Base-by-base conservation (phyloP, 495 filamentous ascomycete species). In the Talaromyces nanjingensis region DNA sequence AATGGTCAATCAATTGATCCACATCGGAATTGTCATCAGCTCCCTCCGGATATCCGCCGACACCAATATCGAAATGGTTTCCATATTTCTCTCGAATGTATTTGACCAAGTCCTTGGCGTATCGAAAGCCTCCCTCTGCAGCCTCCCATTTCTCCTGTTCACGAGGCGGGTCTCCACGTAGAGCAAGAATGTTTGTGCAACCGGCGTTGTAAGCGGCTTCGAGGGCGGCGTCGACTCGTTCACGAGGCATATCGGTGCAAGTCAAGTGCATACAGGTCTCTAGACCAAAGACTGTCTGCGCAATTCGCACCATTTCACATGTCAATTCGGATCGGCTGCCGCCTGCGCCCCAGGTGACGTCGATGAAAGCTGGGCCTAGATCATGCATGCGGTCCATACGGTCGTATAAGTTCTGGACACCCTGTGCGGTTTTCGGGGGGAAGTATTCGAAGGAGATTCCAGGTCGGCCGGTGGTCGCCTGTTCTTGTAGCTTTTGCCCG, bases 261-360 rank as follows among this genome's bases (percentile, higher is more conserved):
- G 96, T 99, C 67, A 99, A 77, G 70, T 99, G 96, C 96, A 99
- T 99, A 77, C 93, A 97, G 7, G 96, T 98, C 79, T 99, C 96
- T 52, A 99, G 80, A 7, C 96, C 96, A 71, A 96, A 93, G 47
- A 92, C 91, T n/a, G 92, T 90, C 76, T 99, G 96, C 52, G 96
- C 94, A 62, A 96, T 91, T 58, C 89, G 87, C 62, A 99, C 93
- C 96, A 99, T 99, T 71, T 99, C 96, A 74, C 89, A 92, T 11
- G 96, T 99, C 71, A 99, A 79, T 65, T 96, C 86, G 53, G 93
- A 94, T 62, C 91, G 83, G 66, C 89, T 87, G 34, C 96, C 96
- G 64, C 96, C 96, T 57, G 96, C 96, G 65, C 96, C 96, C 96
- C 96, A 99, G 59, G 96, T 99, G 72, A 99, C 87, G 75, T 99